phyloP scores from a whole-genome alignment of 1,284 basidiomycete species.

The Sparassis latifolia region DNA sequence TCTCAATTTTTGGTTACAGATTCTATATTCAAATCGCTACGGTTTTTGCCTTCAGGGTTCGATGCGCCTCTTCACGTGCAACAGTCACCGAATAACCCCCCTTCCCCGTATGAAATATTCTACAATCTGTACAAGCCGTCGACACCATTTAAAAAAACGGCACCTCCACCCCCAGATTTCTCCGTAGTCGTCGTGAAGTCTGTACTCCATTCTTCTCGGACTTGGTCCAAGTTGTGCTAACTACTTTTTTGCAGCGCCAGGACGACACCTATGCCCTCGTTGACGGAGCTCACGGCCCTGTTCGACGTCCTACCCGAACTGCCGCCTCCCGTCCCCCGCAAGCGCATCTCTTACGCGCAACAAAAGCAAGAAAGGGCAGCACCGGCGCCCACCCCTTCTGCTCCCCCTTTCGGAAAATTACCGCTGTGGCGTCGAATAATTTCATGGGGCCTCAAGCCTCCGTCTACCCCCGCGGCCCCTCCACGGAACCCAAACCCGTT shows the following conservation, averaged over 20 bases:
- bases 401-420: not conserved
- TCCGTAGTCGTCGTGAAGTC: constrained; percentile 82
- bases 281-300: constrained; percentile 59
- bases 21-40: constrained; percentile 64
- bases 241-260: constrained; percentile 45
- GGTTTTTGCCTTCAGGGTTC: constrained; percentile 71
- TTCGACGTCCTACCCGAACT: constrained; percentile 63
- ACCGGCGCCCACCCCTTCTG: not conserved
- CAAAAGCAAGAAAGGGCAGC: constrained; percentile 4
- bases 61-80: constrained; percentile 28
- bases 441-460: constrained; percentile 15
- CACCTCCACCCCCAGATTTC: constrained; percentile 82
- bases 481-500: constrained; percentile 51
- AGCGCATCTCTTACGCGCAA: constrained; percentile 18
- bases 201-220: not conserved
- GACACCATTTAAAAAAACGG: constrained; percentile 76
- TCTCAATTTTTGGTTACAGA: constrained; percentile 30
- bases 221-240: not conserved
- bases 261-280: constrained; percentile 65
- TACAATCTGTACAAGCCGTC: constrained; percentile 91
- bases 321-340: constrained; percentile 27
- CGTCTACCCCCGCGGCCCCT: not conserved
- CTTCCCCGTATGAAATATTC: constrained; percentile 77
- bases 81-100: constrained; percentile 4
- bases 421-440: constrained; percentile 9